These are phyloP conservation scores for Calycina herbarum DNA, from an alignment of 2,329 filamentous ascomycete genomes.

Conservation along the genomic window DNA sequence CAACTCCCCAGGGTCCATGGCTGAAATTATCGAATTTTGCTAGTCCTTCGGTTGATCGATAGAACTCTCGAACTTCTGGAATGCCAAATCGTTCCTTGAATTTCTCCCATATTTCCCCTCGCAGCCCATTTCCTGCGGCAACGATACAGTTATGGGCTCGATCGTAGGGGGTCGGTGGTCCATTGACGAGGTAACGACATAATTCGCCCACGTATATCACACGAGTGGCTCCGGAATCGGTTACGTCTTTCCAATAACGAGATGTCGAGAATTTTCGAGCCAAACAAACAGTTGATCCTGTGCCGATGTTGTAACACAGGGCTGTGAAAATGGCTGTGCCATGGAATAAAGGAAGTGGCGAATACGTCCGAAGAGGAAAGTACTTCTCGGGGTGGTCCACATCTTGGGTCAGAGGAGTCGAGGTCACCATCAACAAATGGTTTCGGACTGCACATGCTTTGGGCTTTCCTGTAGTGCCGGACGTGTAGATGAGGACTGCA, in stretches of 20 bases:
- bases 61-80: constrained; percentile 49
- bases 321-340: constrained; percentile 49
- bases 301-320: constrained; percentile 43
- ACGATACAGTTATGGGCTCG: constrained; percentile 45
- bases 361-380: constrained; percentile 47
- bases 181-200: constrained; percentile 48
- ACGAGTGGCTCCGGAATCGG: constrained; percentile 43
- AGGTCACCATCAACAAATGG: constrained; percentile 39
- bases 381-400: constrained; percentile 42
- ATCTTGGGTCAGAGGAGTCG: constrained; percentile 41
- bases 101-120: constrained; percentile 49
- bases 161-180: constrained; percentile 46
- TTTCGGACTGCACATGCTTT: constrained; percentile 47
- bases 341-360: constrained; percentile 49
- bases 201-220: constrained; percentile 51
- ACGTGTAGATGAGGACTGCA: constrained; percentile 47
- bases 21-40: constrained; percentile 48
- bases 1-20: constrained; percentile 42
- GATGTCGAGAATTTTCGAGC: constrained; percentile 48
- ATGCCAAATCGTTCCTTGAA: constrained; percentile 46
- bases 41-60: constrained; percentile 48
- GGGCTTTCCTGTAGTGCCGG: constrained; percentile 49
- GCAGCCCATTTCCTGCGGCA: constrained; percentile 48
- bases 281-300: constrained; percentile 44
- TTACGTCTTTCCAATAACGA: constrained; percentile 47